Evolutionary conservation across 2,329 filamentous ascomycete species (phyloP).

Genomic region (Arthrobotrys conoides): DNA sequence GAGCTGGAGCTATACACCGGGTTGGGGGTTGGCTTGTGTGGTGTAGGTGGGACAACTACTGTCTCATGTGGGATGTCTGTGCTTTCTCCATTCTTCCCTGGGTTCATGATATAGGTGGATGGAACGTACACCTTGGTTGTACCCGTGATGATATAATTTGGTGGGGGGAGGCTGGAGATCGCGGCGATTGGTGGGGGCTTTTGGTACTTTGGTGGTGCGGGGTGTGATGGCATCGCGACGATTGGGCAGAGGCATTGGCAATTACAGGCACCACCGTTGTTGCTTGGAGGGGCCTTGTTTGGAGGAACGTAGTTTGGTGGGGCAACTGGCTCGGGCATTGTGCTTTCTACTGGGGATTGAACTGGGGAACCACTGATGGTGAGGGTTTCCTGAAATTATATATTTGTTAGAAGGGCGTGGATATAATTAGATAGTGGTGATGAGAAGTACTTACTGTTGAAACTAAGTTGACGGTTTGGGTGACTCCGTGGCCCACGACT

Average conservation of each 20-base stretch:
- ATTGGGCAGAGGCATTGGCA: conserved; percentile 55
- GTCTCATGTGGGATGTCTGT: conserved; percentile 3
- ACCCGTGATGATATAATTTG: conserved; percentile 11
- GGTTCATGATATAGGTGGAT: conserved; percentile 33
- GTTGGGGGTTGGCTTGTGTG: conserved; percentile 13
- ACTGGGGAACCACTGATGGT: conserved; percentile 50
- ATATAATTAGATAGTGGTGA: no score
- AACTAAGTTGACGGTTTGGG: conserved; percentile 35
- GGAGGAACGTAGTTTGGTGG: conserved; percentile 14
- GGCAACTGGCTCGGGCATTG: conserved; percentile 12
- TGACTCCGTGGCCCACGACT: conserved; percentile 9
- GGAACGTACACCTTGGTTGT: conserved; percentile 8
- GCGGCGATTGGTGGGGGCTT: conserved; percentile 5
- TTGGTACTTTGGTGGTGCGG: not conserved
- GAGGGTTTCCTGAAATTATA: conserved; percentile 27
- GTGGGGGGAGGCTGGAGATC: conserved; percentile 13
- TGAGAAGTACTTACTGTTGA: conserved; percentile 30
- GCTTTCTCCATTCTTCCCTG: conserved; percentile 3
- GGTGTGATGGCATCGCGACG: conserved; percentile 26
- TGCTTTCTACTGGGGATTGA: conserved; percentile 19
- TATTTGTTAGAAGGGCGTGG: not conserved
- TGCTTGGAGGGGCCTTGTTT: conserved; percentile 23
- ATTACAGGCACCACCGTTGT: conserved; percentile 34
- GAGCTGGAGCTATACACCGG: conserved; percentile 1
- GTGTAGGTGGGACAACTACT: conserved; percentile 22